These are phyloP conservation scores for Coniophora puteana DNA, from an alignment of 1,284 basidiomycete genomes.

Conservation along the genomic window DNA sequence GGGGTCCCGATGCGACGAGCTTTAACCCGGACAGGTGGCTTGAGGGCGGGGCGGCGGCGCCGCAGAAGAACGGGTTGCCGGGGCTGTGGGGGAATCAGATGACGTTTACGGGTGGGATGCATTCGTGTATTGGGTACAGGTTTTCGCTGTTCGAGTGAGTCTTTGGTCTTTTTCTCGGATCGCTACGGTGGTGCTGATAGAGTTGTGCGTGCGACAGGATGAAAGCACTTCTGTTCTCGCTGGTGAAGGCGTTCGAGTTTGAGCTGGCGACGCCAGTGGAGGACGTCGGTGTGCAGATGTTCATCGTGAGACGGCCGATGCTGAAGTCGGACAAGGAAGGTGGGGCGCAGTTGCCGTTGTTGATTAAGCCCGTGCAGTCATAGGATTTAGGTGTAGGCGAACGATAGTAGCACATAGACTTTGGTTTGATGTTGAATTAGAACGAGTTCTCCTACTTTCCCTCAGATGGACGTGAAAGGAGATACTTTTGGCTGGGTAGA, in stretches of 20 bases:
- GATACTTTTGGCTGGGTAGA: too few relatives aligned
- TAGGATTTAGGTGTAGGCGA: too few relatives aligned
- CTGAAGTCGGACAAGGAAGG: constrained; percentile 7
- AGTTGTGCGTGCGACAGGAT: constrained; percentile 23
- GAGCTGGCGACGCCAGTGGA: constrained; percentile 32
- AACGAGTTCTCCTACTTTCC: too few relatives aligned
- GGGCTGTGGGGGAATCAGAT: constrained; percentile 50
- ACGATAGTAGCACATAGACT: too few relatives aligned
- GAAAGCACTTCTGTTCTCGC: constrained; percentile 44
- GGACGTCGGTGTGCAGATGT: constrained; percentile 13
- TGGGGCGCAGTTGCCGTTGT: constrained; percentile 17
- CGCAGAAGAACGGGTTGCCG: constrained; percentile 22
- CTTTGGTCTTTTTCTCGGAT: not conserved
- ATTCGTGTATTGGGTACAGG: constrained; percentile 56
- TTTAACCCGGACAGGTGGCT: constrained; percentile 29
- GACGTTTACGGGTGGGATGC: constrained; percentile 51
- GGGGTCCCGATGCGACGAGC: constrained; percentile 44
- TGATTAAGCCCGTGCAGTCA: constrained; percentile 1
- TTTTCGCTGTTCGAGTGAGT: constrained; percentile 53
- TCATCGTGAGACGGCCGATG: constrained; percentile 21
- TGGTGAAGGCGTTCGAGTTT: constrained; percentile 46
- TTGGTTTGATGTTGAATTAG: too few relatives aligned
- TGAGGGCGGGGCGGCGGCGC: constrained; percentile 12
- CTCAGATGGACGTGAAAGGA: too few relatives aligned
- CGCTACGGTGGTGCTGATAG: not conserved